Evolutionary conservation across 495 filamentous ascomycete genomes (phyloP).

Genomic region (Echria macrotheca): DNA sequence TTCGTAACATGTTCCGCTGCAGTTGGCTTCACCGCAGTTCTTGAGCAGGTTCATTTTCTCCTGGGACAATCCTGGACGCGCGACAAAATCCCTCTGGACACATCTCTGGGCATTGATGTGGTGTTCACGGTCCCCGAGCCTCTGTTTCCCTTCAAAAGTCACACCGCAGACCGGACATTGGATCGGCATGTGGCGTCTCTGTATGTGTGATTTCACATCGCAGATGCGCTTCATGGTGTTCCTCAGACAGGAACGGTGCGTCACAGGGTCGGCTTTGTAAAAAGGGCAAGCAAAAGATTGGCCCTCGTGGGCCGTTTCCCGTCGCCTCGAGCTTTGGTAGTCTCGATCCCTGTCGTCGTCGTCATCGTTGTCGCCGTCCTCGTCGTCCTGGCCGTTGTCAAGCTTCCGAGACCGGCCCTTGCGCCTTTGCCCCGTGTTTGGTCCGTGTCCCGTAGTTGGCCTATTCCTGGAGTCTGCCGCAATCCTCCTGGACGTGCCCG

Average conservation of each 20-base stretch:
- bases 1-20: too few relatives aligned
- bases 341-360: too few relatives aligned
- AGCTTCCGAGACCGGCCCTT: neutral
- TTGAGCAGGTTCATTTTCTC: neutral
- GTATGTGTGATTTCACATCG: neutral
- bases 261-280: neutral
- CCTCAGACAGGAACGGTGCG: neutral
- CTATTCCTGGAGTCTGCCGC: neutral
- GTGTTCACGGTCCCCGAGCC: neutral
- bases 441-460: neutral
- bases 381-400: neutral
- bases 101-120: neutral
- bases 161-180: neutral
- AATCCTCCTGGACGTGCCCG: neutral
- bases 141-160: neutral
- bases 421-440: neutral
- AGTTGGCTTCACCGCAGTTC: too few relatives aligned
- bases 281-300: constrained; percentile 1
- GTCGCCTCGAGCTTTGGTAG: neutral
- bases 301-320: neutral
- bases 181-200: neutral
- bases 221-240: neutral
- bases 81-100: neutral
- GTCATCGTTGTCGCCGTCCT: neutral
- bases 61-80: neutral